Base-by-base conservation (phyloP, 1,139 yeast species). In the Candida freyschussii region DNA sequence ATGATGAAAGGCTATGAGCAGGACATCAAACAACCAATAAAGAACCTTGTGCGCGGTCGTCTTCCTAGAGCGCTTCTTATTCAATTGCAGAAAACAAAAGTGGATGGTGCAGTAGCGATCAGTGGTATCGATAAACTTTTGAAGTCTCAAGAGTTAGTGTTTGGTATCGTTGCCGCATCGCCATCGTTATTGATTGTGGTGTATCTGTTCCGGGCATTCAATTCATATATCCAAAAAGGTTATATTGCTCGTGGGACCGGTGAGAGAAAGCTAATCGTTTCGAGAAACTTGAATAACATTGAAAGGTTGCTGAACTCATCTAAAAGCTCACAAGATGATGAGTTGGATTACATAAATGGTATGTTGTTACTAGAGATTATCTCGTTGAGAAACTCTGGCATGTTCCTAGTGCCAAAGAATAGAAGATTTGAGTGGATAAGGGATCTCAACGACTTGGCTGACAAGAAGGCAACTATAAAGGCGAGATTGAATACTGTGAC, bases 81-180 rank as follows among this genome's bases (percentile, higher is more conserved):
- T 40, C 97, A 91, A 57, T 66, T 91, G 8, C 98, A 91, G 56
- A 91, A 91, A 59, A 82, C 95, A 11, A 91, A 91, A 60, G 96
- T 91, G 11, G 98, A 91, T 55, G 95, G 95, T 4, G 91, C 85
- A 21, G 66, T 87, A 7, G 97, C 96, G 0, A 73, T 91, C 41
- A 77, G 72, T 47, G 97, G 97, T 7, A 89, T 91, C 43, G 97
- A 91, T 59, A 81, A 84, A 55, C 64, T 91, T 45, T 68, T 91
- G 34, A 82, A 86, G 56, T 81, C 93, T 27, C 98, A 91, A 60
- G 95, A 91, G 55, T 70, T 91, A 33, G 93, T 91, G 16, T 86
- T 91, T 62, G 96, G 95, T 2, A 65, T 85, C 24, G 84, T 91
- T 16, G 95, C 96, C 1, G 78, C 93, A 6, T 73, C 91, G 27